These are phyloP conservation scores for Stereocaulon alpinum DNA, from an alignment of 495 filamentous ascomycete species.

Conservation along the genomic window DNA sequence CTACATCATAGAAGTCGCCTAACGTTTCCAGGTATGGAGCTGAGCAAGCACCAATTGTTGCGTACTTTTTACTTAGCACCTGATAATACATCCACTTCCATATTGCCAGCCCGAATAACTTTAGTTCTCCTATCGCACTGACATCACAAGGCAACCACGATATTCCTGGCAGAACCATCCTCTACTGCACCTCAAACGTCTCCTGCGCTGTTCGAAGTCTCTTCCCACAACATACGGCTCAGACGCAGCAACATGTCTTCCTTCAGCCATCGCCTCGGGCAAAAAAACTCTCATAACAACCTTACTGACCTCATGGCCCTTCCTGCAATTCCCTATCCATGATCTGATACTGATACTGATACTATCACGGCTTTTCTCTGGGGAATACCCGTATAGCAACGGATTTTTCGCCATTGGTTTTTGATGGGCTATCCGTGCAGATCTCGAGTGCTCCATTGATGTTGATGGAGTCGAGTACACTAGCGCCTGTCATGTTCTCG, in stretches of 20 bases:
- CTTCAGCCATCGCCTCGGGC: constrained; percentile 24
- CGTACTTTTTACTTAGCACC: too few species aligned
- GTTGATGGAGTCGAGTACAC: constrained; percentile 8
- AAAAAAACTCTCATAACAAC: constrained; percentile 29
- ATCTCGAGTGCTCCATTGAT: not conserved
- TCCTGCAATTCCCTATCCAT: not conserved
- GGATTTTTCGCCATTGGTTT: constrained; percentile 14
- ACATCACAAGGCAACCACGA: constrained; percentile 28
- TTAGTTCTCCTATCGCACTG: not conserved
- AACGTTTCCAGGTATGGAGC: too few species aligned
- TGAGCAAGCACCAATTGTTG: too few species aligned
- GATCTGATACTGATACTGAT: constrained; percentile 13
- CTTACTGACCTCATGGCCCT: constrained; percentile 22
- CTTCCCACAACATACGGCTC: constrained; percentile 27
- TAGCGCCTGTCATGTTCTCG: constrained; percentile 18
- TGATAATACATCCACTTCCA: too few species aligned
- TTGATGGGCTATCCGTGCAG: constrained; percentile 4
- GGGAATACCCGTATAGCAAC: constrained; percentile 2
- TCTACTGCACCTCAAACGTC: constrained; percentile 30
- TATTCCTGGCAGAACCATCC: constrained; percentile 38
- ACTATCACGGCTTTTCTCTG: constrained; percentile 15
- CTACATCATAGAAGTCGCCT: too few species aligned
- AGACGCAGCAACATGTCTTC: constrained; percentile 25
- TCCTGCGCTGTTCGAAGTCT: constrained; percentile 37
- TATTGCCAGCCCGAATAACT: too few species aligned